Evolutionary conservation across 495 filamentous ascomycete species (phyloP).

Genomic region (Podospora appendiculata): DNA sequence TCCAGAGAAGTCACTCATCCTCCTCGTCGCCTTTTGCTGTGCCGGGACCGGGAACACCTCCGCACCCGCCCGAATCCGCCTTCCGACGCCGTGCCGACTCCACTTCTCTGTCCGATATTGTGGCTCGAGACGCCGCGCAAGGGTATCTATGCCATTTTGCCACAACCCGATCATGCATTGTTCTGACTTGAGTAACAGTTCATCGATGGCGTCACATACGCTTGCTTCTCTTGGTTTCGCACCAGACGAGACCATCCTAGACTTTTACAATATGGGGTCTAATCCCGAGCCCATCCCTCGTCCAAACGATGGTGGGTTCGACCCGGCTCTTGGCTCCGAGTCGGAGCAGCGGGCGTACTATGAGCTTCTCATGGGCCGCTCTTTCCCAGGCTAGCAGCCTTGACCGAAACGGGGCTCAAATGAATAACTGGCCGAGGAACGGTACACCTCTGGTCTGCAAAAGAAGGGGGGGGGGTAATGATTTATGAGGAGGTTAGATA

Average conservation of each 20-base stretch:
- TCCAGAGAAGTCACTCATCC: constrained; percentile 5
- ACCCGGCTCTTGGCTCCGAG: constrained; percentile 23
- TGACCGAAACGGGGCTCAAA: too few relatives aligned
- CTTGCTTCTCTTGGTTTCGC: constrained; percentile 29
- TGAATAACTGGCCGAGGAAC: too few relatives aligned
- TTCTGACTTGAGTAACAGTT: constrained; percentile 6
- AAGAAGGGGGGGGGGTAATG: too few relatives aligned
- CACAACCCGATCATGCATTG: not conserved
- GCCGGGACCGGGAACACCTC: not conserved
- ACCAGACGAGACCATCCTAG: constrained; percentile 27
- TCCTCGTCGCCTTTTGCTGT: not conserved
- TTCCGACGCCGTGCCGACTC: constrained; percentile 5
- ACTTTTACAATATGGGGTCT: constrained; percentile 29
- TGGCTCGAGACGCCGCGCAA: constrained; percentile 28
- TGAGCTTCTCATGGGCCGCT: constrained; percentile 28
- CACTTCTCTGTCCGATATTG: constrained; percentile 22
- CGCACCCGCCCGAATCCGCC: not conserved
- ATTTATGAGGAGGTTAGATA: too few relatives aligned
- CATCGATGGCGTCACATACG: constrained; percentile 22
- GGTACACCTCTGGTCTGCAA: too few relatives aligned
- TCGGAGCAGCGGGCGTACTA: constrained; percentile 28
- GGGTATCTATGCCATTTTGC: constrained; percentile 10
- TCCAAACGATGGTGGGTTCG: constrained; percentile 14
- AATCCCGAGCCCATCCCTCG: constrained; percentile 24
- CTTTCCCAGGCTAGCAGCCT: constrained; percentile 8